Base-by-base conservation (phyloP, 306 rosid genomes). In the Pueraria montana region DNA sequence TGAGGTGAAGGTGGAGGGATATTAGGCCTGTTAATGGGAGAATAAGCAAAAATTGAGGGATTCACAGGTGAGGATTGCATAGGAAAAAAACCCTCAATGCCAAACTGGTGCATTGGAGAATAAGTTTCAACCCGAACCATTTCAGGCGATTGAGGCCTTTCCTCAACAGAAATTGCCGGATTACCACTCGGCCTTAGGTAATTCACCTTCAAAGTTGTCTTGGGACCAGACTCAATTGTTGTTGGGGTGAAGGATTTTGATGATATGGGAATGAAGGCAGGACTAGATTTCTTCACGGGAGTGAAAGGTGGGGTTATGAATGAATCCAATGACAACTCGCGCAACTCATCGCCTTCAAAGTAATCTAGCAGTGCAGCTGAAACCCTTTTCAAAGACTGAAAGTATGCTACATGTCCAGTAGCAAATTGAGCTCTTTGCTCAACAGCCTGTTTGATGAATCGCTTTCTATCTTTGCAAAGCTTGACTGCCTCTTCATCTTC, bases 401-500 rank as follows among this genome's bases (percentile, higher is more conserved):
- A 87, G 80, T 96, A 94, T 40, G 98, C 98, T 10, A 80, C 14
- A 72, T 96, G 99, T 27, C 91, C 94, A 26, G 88, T 78, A 13
- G 96, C 97, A 63, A 96, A 91, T 48, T 72, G 89, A 21, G 91
- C 79, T 86, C 98, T 86, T 36, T 90, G 91, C 83, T 94, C 95
- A 67, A 92, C 90, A 24, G 99, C 98, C 71, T 94, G 95, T 90
- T 92, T 91, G 77, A 96, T 90, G 94, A 92, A 92, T 26, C 49
- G 67, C 86, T 88, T 96, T 71, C 99, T 80, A 68, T 96, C 97
- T 90, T 92, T 96, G 77, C 98, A 96, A 79, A 96, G 94, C 84
- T 96, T 87, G 79, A 96, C 97, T 43, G 91, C 94, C 76, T 94
- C 99, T 90, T 82, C 92, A 83, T 96, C 94, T 53, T 96, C 95